Percentiles rank a stretch among this genome's conserved stretches.
Evolutionary conservation across 768 basidiomycete species (phyloP).

Genomic region (Clavaria fumosa): DNA sequence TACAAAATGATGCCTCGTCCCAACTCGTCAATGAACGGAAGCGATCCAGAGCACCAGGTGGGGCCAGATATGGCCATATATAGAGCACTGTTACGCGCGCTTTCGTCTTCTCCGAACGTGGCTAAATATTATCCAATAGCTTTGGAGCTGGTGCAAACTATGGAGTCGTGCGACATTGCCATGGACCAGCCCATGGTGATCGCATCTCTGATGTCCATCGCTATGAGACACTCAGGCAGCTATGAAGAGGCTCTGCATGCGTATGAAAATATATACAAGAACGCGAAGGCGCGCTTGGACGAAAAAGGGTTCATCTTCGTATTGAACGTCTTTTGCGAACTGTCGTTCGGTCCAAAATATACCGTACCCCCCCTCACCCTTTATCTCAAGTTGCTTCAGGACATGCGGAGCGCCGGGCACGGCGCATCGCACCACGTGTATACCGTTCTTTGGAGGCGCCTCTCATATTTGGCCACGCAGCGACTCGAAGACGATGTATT

Average conservation of each 20-base stretch:
- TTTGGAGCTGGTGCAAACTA: slow-evolving; percentile 44
- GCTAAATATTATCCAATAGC: slow-evolving; percentile 33
- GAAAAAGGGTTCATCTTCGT: slow-evolving; percentile 48
- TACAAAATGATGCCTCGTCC: slow-evolving; percentile 31
- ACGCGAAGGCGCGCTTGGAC: slow-evolving; percentile 26
- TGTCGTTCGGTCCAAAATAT: slow-evolving; percentile 32
- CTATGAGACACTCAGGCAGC: slow-evolving; percentile 45
- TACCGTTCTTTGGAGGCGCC: slow-evolving; percentile 45
- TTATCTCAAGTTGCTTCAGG: slow-evolving; percentile 63
- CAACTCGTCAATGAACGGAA: slow-evolving; percentile 14
- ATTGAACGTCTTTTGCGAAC: slow-evolving; percentile 43
- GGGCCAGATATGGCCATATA: slow-evolving; percentile 42
- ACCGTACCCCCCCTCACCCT: slow-evolving; percentile 31
- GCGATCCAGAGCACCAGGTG: slow-evolving; percentile 17
- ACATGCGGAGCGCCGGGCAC: slow-evolving; percentile 60
- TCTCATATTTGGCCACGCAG: slow-evolving; percentile 30
- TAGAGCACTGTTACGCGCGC: slow-evolving; percentile 33
- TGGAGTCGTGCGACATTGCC: slow-evolving; percentile 36
- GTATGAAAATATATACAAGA: slow-evolving; percentile 26
- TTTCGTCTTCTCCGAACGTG: slow-evolving; percentile 28
- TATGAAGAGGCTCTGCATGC: slow-evolving; percentile 45
- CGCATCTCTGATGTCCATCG: slow-evolving; percentile 41
- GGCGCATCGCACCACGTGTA: slow-evolving; percentile 45
- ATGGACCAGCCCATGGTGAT: slow-evolving; percentile 28
- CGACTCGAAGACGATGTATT: slow-evolving; percentile 12